Conservation (phyloP, 176 grass and related monocot genomes). For the Rhynchospora breviuscula region DNA sequence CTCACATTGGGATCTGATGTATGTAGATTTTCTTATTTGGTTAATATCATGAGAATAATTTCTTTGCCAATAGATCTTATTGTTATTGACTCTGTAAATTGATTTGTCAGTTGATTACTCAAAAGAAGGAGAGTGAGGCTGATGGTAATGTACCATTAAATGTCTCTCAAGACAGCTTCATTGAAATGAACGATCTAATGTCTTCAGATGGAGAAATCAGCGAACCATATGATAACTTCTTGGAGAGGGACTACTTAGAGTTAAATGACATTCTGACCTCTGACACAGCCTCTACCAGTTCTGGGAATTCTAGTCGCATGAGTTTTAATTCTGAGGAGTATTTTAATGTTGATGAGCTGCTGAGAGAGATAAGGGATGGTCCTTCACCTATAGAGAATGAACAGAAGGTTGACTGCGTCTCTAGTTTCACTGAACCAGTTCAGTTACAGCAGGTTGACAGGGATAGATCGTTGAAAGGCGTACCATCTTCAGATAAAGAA, state of each 20-base stretch:
- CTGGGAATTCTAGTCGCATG: constrained; percentile 42
- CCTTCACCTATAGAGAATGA: constrained; percentile 16
- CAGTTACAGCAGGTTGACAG: neutral
- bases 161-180: neutral
- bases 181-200: constrained; percentile 9
- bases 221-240: constrained; percentile 8
- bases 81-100: neutral
- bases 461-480: constrained; percentile 16
- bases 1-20: neutral
- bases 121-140: neutral
- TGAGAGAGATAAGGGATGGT: constrained; percentile 31
- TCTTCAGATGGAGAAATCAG: constrained; percentile 20
- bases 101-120: neutral
- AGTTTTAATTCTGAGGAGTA: constrained; percentile 44
- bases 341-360: constrained; percentile 41
- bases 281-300: constrained; percentile 47
- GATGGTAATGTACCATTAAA: neutral
- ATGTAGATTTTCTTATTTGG: neutral
- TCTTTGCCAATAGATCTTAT: neutral
- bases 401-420: neutral
- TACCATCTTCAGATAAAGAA: constrained; percentile 14
- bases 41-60: neutral
- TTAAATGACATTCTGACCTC: constrained; percentile 43
- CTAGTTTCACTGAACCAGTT: constrained; percentile 6
- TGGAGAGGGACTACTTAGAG: constrained; percentile 41